Evolutionary conservation across 2,329 filamentous ascomycete species (phyloP).

Genomic region (Coniochaeta sp.): DNA sequence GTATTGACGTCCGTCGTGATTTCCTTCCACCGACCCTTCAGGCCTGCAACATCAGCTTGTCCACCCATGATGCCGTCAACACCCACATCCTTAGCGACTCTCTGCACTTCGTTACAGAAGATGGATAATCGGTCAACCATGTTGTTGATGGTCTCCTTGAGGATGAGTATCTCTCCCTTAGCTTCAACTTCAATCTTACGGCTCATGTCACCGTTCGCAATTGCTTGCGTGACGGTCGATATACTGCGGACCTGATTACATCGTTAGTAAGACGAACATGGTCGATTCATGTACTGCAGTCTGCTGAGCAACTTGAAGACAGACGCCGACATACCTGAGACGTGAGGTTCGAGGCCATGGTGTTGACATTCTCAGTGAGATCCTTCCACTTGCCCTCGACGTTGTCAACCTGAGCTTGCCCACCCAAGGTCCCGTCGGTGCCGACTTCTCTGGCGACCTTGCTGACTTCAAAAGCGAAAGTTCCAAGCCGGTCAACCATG

Average conservation of each 20-base stretch:
- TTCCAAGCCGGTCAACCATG: constrained; percentile 95
- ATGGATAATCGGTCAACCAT: constrained; percentile 94
- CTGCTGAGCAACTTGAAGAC: not conserved
- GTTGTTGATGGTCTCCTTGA: constrained; percentile 97
- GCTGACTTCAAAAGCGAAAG: constrained; percentile 94
- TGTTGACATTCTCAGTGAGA: constrained; percentile 84
- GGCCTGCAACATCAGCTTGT: constrained; percentile 87
- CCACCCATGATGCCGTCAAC: constrained; percentile 98
- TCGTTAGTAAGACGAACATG: not conserved
- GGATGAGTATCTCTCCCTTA: constrained; percentile 85
- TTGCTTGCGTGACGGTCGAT: constrained; percentile 88
- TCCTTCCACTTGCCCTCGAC: constrained; percentile 99
- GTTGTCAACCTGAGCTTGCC: constrained; percentile 87
- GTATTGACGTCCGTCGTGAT: constrained; percentile 96
- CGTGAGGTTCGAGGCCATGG: constrained; percentile 61
- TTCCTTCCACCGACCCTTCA: constrained; percentile 94
- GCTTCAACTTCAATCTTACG: constrained; percentile 93
- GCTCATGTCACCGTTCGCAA: constrained; percentile 92
- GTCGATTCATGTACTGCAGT: not conserved
- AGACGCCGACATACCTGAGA: constrained; percentile 48
- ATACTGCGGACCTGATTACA: constrained; percentile 73
- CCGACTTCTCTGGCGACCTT: constrained; percentile 93
- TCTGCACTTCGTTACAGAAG: constrained; percentile 93
- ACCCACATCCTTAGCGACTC: constrained; percentile 91
- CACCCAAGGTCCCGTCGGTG: constrained; percentile 88